Conservation (phyloP, 2,329 filamentous ascomycete species). For the Coniochaeta ligniaria region DNA sequence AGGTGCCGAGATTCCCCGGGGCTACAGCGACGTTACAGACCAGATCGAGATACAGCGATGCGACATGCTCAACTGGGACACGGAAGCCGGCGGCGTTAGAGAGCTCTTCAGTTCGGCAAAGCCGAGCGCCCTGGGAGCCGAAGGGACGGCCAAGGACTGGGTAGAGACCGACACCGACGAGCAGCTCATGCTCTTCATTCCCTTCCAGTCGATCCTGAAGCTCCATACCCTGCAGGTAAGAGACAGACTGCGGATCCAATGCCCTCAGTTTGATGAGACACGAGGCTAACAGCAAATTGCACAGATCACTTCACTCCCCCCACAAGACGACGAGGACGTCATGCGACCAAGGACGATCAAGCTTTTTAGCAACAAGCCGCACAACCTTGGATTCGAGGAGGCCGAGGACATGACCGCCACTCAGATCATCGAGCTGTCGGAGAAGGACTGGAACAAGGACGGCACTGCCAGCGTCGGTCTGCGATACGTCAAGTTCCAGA, state of each 20-base stretch:
- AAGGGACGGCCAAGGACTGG: constrained; percentile 68
- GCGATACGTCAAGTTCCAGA: constrained; percentile 97
- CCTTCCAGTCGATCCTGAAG: constrained; percentile 83
- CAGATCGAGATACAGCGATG: constrained; percentile 72
- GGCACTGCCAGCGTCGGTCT: constrained; percentile 67
- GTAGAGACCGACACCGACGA: constrained; percentile 96
- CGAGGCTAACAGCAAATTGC: constrained; percentile 15
- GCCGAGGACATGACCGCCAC: constrained; percentile 79
- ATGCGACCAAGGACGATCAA: constrained; percentile 78
- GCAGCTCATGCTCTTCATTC: constrained; percentile 87
- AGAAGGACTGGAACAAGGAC: constrained; percentile 74
- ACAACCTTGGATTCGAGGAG: constrained; percentile 92
- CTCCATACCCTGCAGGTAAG: constrained; percentile 69
- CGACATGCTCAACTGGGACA: constrained; percentile 83
- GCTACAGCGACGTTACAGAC: constrained; percentile 77
- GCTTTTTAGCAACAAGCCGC: constrained; percentile 80
- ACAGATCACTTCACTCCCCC: constrained; percentile 77
- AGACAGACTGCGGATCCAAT: neutral
- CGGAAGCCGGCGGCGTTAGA: constrained; percentile 64
- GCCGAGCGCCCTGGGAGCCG: constrained; percentile 51
- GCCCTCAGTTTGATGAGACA: neutral
- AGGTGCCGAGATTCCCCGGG: constrained; percentile 67
- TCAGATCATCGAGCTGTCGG: constrained; percentile 68
- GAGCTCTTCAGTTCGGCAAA: constrained; percentile 64
- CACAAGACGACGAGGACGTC: constrained; percentile 58